Conservation (phyloP, 768 basidiomycete genomes). For the Suillus fuscotomentosus region DNA sequence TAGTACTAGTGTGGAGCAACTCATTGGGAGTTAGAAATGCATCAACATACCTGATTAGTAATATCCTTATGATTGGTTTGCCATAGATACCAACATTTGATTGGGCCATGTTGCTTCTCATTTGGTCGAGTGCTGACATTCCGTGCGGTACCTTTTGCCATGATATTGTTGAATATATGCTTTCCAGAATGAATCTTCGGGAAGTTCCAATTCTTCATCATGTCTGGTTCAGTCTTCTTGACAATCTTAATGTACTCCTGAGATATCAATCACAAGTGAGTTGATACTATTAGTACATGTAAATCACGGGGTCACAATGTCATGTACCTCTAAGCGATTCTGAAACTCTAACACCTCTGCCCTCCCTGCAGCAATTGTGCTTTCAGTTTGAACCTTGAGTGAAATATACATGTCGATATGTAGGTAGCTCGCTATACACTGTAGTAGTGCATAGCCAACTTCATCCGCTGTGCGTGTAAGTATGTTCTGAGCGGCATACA, state of each 20-base stretch:
- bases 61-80: not conserved
- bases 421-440: slow-evolving; percentile 19
- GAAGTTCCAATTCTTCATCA: not conserved
- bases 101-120: not conserved
- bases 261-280: too few relatives aligned
- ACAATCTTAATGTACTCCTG: not conserved
- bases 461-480: slow-evolving; percentile 9
- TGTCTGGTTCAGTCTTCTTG: not conserved
- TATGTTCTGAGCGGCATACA: slow-evolving; percentile 27
- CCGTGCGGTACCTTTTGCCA: not conserved
- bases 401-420: slow-evolving; percentile 7
- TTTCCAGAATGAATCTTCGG: not conserved
- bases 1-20: not conserved
- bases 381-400: slow-evolving; percentile 30
- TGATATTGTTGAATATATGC: slow-evolving; percentile 1
- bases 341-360: slow-evolving; percentile 4
- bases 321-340: too few relatives aligned
- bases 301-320: too few relatives aligned
- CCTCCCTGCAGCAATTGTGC: slow-evolving; percentile 20
- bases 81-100: not conserved
- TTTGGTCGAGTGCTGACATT: not conserved
- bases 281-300: not conserved
- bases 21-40: not conserved
- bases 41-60: not conserved
- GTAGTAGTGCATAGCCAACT: slow-evolving; percentile 15